Base-by-base conservation (phyloP, 2,329 filamentous ascomycete genomes). In the Penicillium sp. region DNA sequence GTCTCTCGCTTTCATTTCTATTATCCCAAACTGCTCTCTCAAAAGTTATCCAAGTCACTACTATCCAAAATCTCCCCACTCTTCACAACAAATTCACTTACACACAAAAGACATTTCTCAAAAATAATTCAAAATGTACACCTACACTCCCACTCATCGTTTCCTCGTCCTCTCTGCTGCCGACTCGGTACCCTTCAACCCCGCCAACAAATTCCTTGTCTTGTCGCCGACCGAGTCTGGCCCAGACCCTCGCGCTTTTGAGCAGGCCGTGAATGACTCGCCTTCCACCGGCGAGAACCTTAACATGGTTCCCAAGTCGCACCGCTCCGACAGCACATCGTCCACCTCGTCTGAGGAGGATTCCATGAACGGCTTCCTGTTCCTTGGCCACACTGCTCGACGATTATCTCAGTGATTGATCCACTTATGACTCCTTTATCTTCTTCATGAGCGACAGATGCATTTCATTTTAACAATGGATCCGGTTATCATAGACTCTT, bases 141-240 rank as follows among this genome's bases (percentile, higher is more conserved):
- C 68, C 59, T 43, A 62, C 51, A 68, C 68, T 52, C 59, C 69
- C 53, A 62, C 66, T 55, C 53, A 58, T 59, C 66, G 67, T 51
- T 72, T 70, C 60, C 65, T 72, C 56, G 63, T 72, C 31, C 66
- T 68, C 51, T 67, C 65, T 46, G 62, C 62, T 44, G 29, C 52
- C 31, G 55, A 50, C 40, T 59, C 58, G 49, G 54, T 53, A 11
- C 64, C 64, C 1, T 61, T 61, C 35, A 46, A 61, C 50, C 57
- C 64, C 7, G 47, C 43, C 48, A 61, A 60, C 56, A 59, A 65
- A 52, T 67, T 67, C 63, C 62, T 67, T 9, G 61, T 64, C 41
- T 55, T 71, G 58, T 68, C 69, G 45, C 69, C 68, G 44, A 67
- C 59, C 37, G 65, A 71, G 57, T 68, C 59, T 35, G 66, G 64